Base-by-base conservation (phyloP, 768 basidiomycete genomes). In the Tremella mesenterica region DNA sequence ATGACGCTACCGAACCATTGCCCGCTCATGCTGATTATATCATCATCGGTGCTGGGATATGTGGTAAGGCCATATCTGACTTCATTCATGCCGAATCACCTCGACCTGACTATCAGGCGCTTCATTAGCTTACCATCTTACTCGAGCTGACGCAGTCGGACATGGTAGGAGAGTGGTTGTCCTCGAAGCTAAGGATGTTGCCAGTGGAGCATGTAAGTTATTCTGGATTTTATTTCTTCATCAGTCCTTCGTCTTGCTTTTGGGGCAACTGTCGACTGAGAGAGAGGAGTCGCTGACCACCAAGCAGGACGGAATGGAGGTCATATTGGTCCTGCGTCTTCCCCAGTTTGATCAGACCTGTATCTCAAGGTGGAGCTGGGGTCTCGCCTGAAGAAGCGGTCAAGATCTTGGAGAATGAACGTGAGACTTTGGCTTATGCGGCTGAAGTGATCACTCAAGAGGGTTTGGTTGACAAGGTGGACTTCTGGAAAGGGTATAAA, bases 401-500 rank as follows among this genome's bases (percentile, higher is more conserved):
- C 1, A 46, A 56, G 18, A 44, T 69, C 2, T 27, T 69, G n/a
- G 61, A 66, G 14, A 29, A 54, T 14, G 69, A 71, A 49, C 48
- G 52, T 28, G 52, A 61, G 16, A 66, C 61, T 44, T 52, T 69
- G 30, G 52, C 63, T 13, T 52, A 63, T 33, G 59, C 62, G 1
- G 30, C 43, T n/a, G 39, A 57, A 13, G 48, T 63, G 13, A 58
- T 71, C 12, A 46, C 60, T 27, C 39, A 59, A 7, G 65, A 71
- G 27, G 34, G 38, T 3, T 47, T 55, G 36, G 55, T 61, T 2
- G 38, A 41, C 38, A 41, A 41, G 14, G 59, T 63, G 1, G 64
- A 68, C 43, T 58, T 68, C 23, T 69, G 67, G 66, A 55, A 53
- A 16, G 63, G 67, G 13, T 31, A 69, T 14, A 57, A 31, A 27